phyloP scores from a whole-genome alignment of 352 stramenopile species.

The Phytophthora palmivora region DNA sequence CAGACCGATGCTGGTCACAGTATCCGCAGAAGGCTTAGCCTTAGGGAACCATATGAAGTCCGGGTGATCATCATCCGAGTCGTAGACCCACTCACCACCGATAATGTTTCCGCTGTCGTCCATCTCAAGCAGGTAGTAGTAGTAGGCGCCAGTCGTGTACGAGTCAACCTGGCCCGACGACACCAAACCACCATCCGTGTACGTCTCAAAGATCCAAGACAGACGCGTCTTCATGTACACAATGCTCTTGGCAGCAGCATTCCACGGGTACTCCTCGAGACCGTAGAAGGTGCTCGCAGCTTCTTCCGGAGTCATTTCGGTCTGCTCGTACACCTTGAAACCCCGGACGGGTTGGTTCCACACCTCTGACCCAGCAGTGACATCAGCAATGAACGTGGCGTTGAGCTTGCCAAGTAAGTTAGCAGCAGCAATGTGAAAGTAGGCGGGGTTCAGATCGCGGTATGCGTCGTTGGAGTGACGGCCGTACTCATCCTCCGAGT shows the following conservation, averaged over 20 bases:
- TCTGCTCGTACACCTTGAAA: conserved; percentile 48
- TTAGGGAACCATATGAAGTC: conserved; percentile 49
- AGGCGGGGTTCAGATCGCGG: conserved; percentile 56
- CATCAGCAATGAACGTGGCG: conserved; percentile 50
- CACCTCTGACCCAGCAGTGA: conserved; percentile 41
- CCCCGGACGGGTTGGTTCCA: conserved; percentile 63
- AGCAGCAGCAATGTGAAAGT: conserved; percentile 49
- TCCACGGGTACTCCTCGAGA: conserved; percentile 55
- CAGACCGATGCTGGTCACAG: conserved; percentile 38
- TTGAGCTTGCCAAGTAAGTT: conserved; percentile 54
- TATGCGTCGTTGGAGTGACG: conserved; percentile 41
- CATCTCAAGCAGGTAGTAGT: conserved; percentile 49
- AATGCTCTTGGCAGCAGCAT: conserved; percentile 44
- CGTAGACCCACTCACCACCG: conserved; percentile 50
- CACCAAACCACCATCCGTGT: conserved; percentile 40
- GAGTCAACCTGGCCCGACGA: conserved; percentile 30
- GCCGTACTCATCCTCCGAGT: conserved; percentile 46
- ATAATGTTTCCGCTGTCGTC: conserved; percentile 41
- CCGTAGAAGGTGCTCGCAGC: conserved; percentile 46
- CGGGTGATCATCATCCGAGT: conserved; percentile 37
- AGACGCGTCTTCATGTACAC: conserved; percentile 51
- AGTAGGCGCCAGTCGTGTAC: conserved; percentile 36
- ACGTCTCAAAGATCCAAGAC: conserved; percentile 52
- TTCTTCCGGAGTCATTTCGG: conserved; percentile 35
- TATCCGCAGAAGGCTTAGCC: conserved; percentile 24